A percentile compares a stretch with the other conserved stretches of the same genome.
These are phyloP conservation scores for Isochrysis galbana DNA, from an alignment of 78 protist genomes.

Conservation along the genomic window DNA sequence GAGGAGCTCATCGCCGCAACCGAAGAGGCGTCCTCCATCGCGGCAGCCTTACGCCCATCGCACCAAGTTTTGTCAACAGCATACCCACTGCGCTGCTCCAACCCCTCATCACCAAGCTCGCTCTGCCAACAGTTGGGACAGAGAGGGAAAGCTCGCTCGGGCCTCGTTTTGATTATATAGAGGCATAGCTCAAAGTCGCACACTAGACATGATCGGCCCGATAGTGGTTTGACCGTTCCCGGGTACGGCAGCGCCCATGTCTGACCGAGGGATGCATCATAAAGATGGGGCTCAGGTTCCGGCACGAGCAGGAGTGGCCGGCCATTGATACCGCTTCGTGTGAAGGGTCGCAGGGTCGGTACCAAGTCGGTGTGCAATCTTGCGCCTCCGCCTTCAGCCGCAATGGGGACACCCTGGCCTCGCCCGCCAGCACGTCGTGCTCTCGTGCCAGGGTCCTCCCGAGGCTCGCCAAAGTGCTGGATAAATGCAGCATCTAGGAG, in stretches of 20 bases:
- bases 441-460: not conserved
- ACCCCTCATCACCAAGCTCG: too few relatives aligned
- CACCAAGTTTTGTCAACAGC: too few relatives aligned
- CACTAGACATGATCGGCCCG: slow-evolving; percentile 48
- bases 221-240: slow-evolving; percentile 35
- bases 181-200: slow-evolving; percentile 59
- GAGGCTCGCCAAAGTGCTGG: too few relatives aligned
- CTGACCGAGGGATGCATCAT: slow-evolving; percentile 49
- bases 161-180: not conserved
- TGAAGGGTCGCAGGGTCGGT: too few relatives aligned
- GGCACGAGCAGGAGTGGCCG: not conserved
- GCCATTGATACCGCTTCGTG: too few relatives aligned
- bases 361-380: too few relatives aligned
- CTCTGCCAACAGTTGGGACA: slow-evolving; percentile 32
- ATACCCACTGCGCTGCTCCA: too few relatives aligned
- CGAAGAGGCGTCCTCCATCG: not conserved
- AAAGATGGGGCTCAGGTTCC: slow-evolving; percentile 28
- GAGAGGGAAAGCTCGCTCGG: not conserved
- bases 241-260: slow-evolving; percentile 37
- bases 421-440: not conserved
- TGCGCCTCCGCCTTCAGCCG: too few relatives aligned
- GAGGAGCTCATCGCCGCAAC: not conserved
- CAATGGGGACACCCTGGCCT: too few relatives aligned
- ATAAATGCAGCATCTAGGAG: slow-evolving; percentile 40
- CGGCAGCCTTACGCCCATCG: too few relatives aligned